phyloP scores from a whole-genome alignment of 208 protist species.

The Leptomonas seymouri region DNA sequence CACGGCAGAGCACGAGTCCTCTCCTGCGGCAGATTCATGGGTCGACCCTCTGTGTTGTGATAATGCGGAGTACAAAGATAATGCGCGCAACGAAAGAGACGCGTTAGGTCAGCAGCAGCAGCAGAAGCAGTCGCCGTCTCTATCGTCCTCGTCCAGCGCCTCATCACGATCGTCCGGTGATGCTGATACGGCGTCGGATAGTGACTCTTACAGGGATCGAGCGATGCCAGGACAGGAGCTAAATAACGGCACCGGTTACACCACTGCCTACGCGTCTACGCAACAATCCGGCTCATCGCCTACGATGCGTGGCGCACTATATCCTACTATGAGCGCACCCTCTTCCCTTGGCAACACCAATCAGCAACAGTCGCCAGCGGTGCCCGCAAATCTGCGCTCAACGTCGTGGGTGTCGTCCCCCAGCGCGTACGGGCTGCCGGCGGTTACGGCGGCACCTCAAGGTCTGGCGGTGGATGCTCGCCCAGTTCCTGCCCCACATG shows the following conservation, averaged over 20 bases:
- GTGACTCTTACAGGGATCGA: conserved; percentile 2
- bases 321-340: background rate
- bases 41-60: conserved; percentile 12
- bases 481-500: background rate
- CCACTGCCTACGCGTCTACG: conserved; percentile 13
- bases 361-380: background rate
- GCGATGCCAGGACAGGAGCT: background rate
- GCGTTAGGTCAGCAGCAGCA: background rate
- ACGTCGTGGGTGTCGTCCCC: conserved; percentile 6
- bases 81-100: background rate
- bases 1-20: background rate
- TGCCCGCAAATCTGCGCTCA: background rate
- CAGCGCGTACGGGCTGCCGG: background rate
- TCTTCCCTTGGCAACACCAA: conserved; percentile 10
- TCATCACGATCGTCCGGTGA: conserved; percentile 5
- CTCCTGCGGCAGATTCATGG: conserved; percentile 3
- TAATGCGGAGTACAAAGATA: background rate
- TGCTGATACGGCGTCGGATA: conserved; percentile 11
- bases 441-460: background rate
- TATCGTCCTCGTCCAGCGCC: background rate
- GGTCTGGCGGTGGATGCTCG: background rate
- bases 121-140: background rate
- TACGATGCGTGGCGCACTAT: background rate
- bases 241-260: background rate
- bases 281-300: conserved; percentile 4